These are phyloP conservation scores for Dactylellina haptotyla DNA, from an alignment of 2,329 filamentous ascomycete genomes.

Conservation along the genomic window DNA sequence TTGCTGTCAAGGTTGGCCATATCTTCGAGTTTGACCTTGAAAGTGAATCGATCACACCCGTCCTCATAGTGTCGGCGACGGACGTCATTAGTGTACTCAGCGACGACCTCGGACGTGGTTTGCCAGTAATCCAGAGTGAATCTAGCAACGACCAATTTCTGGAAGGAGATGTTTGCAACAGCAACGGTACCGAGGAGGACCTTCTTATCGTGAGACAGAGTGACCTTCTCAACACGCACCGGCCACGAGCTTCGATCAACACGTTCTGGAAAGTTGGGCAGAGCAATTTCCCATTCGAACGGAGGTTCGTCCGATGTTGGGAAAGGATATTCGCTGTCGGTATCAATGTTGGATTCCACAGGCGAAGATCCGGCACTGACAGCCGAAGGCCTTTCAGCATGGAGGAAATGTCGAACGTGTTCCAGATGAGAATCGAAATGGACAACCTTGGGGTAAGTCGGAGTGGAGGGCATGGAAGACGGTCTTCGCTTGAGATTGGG, in stretches of 20 bases:
- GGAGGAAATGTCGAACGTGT: constrained; percentile 93
- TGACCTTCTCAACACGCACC: constrained; percentile 85
- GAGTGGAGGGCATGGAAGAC: constrained; percentile 96
- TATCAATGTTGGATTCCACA: constrained; percentile 80
- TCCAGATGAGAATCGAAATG: constrained; percentile 97
- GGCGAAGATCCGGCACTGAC: constrained; percentile 95
- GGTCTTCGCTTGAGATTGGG: constrained; percentile 77
- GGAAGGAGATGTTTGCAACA: constrained; percentile 87
- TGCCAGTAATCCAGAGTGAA: constrained; percentile 99
- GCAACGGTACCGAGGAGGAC: constrained; percentile 82
- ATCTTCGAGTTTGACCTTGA: constrained; percentile 91
- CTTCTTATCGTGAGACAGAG: constrained; percentile 87
- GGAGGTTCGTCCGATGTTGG: constrained; percentile 67
- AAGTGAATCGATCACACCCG: constrained; percentile 87
- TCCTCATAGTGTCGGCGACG: constrained; percentile 72
- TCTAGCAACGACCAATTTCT: constrained; percentile 87
- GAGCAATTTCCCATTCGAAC: constrained; percentile 86
- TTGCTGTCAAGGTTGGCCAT: constrained; percentile 90
- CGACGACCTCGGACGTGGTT: constrained; percentile 91
- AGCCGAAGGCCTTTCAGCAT: constrained; percentile 92
- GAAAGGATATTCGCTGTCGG: constrained; percentile 90
- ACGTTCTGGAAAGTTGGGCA: constrained; percentile 80
- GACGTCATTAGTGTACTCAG: constrained; percentile 86
- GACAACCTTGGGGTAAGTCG: constrained; percentile 95
- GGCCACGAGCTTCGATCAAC: constrained; percentile 24